Base-by-base conservation (phyloP, 805 yeast genomes). In the Millerozyma acaciae region DNA sequence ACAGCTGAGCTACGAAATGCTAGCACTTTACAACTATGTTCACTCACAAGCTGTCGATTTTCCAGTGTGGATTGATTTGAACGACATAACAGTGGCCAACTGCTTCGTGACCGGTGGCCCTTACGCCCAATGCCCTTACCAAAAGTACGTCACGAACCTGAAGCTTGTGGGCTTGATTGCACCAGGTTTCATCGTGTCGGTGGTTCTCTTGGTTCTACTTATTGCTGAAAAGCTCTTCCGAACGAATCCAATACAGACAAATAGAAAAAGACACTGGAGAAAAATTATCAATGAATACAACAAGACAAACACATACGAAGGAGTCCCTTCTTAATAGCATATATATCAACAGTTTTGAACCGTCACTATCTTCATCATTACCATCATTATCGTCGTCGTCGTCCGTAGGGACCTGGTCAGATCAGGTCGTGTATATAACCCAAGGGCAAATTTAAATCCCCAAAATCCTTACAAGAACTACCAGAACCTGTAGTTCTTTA, bases 91-190 rank as follows among this genome's bases (percentile, higher is more conserved):
- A 1, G 77, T 79, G 14, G 59, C 70, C 3, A 73, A 77, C 34
- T 89, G 97, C 50, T 90, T 93, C 89, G 88, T 88, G 4, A 56
- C 74, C 8, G 96, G 95, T 1, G 96, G 95, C 0, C 76, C 86
- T 0, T 68, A 75, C 40, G 80, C 90, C 0, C 51, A 61, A 20
- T 89, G 97, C 52, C 96, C 97, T 0, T 88, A 88, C 51, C 75
- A 73, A 36, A 64, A 63, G 28, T 69, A 71, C 1, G 67, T 77
- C 7, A 65, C 80, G 4, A 62, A 64, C 20, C 65, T 76, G 32
- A 75, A 74, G 32, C 80, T 85, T 42, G 74, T 75, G 0, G 67
- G 72, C 20, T 71, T 81, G 71, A 59, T 87, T 15, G 72, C 82
- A 0, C 88, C 94, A 0, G 76, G 81, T n/a, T 61, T 76, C 7